These are phyloP conservation scores for Aureobasidium vineae DNA, from an alignment of 2,329 filamentous ascomycete species.

Conservation along the genomic window DNA sequence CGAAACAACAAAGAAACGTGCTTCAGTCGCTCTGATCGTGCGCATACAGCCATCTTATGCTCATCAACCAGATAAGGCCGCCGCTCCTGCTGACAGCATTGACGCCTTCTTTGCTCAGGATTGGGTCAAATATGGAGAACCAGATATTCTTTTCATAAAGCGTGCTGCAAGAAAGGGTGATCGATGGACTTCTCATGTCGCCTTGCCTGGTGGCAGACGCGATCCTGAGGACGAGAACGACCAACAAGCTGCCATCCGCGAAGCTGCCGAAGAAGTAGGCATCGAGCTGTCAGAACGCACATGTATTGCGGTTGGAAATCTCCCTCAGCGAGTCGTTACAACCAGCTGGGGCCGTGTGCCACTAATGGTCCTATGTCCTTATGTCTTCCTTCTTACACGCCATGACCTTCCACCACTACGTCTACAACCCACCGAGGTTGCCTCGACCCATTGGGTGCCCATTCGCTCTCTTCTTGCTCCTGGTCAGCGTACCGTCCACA, in stretches of 20 bases:
- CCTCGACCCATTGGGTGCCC: conserved; percentile 67
- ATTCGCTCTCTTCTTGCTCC: conserved; percentile 61
- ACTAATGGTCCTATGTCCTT: conserved; percentile 69
- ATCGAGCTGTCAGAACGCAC: conserved; percentile 52
- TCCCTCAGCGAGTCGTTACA: conserved; percentile 65
- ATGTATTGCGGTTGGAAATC: conserved; percentile 53
- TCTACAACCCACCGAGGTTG: conserved; percentile 67
- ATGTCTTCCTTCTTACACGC: conserved; percentile 62
- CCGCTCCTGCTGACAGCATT: conserved; percentile 39
- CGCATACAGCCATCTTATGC: conserved; percentile 59
- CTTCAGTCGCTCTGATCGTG: conserved; percentile 65
- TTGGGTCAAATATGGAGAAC: conserved; percentile 65
- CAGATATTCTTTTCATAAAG: conserved; percentile 71
- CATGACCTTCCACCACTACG: conserved; percentile 56
- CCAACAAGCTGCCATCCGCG: conserved; percentile 60
- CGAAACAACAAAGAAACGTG: conserved; percentile 55
- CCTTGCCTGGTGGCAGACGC: conserved; percentile 64
- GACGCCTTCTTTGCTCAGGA: conserved; percentile 60
- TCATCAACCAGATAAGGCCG: conserved; percentile 47
- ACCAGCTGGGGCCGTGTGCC: conserved; percentile 65
- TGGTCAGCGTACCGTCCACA: conserved; percentile 59
- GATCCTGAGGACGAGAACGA: conserved; percentile 65
- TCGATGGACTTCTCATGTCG: conserved; percentile 68
- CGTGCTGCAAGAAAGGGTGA: conserved; percentile 63
- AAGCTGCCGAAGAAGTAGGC: conserved; percentile 66